Evolutionary conservation across 2,329 filamentous ascomycete genomes (phyloP).

Genomic region (Leptographium procerum): DNA sequence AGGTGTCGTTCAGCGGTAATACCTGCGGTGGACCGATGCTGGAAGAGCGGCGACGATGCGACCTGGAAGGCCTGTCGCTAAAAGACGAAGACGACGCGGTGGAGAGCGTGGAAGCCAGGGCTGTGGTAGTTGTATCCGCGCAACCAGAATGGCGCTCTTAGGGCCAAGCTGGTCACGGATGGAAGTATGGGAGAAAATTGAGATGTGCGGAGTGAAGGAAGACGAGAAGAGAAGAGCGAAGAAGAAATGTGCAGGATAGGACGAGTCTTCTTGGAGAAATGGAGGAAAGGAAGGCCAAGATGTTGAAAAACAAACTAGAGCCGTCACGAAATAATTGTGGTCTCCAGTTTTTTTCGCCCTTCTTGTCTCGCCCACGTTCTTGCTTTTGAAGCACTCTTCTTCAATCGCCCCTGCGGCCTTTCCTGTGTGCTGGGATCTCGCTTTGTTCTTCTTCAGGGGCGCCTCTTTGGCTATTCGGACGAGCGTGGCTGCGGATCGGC

Average conservation of each 20-base stretch:
- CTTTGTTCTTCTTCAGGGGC: neutral
- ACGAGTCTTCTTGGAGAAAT: neutral
- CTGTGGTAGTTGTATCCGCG: conserved; percentile 19
- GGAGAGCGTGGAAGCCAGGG: conserved; percentile 38
- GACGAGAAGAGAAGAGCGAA: neutral
- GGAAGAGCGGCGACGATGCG: conserved; percentile 30
- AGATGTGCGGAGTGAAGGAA: neutral
- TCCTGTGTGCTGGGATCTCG: neutral
- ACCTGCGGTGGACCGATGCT: conserved; percentile 14
- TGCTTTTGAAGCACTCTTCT: neutral
- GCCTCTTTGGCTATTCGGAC: neutral
- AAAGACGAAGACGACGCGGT: conserved; percentile 43
- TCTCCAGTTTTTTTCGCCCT: conserved; percentile 8
- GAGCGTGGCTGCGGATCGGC: neutral
- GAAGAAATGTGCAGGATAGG: neutral
- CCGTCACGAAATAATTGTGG: conserved; percentile 7
- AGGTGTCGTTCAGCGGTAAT: conserved; percentile 21
- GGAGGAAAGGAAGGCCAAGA: conserved; percentile 8
- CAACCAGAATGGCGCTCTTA: conserved; percentile 16
- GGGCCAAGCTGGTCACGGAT: conserved; percentile 13
- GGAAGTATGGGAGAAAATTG: neutral
- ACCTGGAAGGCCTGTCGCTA: conserved; percentile 34
- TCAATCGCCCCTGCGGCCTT: neutral
- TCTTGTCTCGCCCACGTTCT: neutral
- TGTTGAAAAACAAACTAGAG: conserved; percentile 9